Base-by-base conservation (phyloP, 495 filamentous ascomycete genomes). In the Penicillium crystallinum region DNA sequence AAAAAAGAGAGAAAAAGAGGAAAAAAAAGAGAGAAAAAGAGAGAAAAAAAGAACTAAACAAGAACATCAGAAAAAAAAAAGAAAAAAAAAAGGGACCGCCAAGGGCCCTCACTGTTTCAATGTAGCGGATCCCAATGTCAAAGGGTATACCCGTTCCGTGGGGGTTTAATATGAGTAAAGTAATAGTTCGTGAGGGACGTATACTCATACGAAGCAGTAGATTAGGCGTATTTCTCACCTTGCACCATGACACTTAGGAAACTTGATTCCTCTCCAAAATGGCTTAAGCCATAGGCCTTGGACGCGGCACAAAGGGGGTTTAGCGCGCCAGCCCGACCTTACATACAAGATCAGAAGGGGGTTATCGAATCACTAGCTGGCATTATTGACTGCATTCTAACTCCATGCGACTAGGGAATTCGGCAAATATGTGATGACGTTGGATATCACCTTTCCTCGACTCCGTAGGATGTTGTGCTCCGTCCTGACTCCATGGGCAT, bases 51-150 rank as follows among this genome's bases (percentile, higher is more conserved):
- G n/a, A n/a, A n/a, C n/a, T n/a, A n/a, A n/a, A n/a, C n/a, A n/a
- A n/a, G n/a, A n/a, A n/a, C n/a, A n/a, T n/a, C n/a, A n/a, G n/a
- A n/a, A n/a, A 25, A 49, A 27, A 29, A 27, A 55, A 23, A 25
- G 35, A 44, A 48, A 39, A 37, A 39, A 50, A 53, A 55, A 56
- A 63, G 52, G 57, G 44, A 51, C 59, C 55, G 67, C 67, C 67
- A 68, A 73, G 64, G 62, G 63, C 62, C 61, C 55, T 65, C 51
- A 42, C 49, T 62, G 65, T 69, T 70, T 70, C 69, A 72, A 65
- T 58, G 64, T 61, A 65, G 69, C 67, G 69, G 69, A 67, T 69
- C 66, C 63, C 65, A 67, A 57, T 59, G 62, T 70, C 69, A 69
- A 70, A 66, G 67, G 62, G 61, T 67, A 66, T 66, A 66, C 66